Evolutionary conservation across 2,329 filamentous ascomycete species (phyloP), one percentile per base, ranked within the genome.

Genomic region (Aspergillus melleus): DNA sequence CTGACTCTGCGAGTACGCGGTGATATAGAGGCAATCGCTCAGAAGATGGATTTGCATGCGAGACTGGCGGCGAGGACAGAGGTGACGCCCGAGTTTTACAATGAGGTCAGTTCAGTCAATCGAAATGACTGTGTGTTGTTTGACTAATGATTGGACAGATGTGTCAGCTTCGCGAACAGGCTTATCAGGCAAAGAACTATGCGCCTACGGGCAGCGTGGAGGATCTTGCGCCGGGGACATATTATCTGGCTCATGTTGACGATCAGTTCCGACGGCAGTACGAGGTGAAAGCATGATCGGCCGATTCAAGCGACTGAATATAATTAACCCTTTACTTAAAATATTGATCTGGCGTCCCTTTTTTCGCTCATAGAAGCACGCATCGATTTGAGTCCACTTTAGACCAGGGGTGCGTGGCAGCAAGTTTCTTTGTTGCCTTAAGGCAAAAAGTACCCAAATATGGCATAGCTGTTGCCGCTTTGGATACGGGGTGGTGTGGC

Each of bases 251-350:
- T 72, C 87, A 88, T 75, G 85, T 95, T 52, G 90, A 95, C 72
- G 90, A 91, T 69, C 92, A 92, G 90, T 95, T 91, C 87, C 88
- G 90, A 81, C 86, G 91, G 70, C 84, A 85, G 74, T 95, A 95
- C 79, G 80, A 83, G 59, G 75, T 93, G 80, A 90, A 93, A 84
- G 87, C 84, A 76, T 93, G 11, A 36, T 11, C 11, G 12, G 10
- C 12, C 2, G 26, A 9, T 29, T 1, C 6, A 9, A 8, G 9
- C 2, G 1, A 10, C 16, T 4, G 2, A 16, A 14, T 36, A 2
- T 36, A 36, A 36, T 14, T 3, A 9, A 8, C 26, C 26, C 1
- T 29, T 9, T 29, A 29, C 8, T 26, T 6, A 9, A 6, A 6
- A 29, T 29, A 29, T 29, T 9, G 9, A 29, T 9, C 8, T 9